Evolutionary conservation across 768 basidiomycete genomes (phyloP).

Genomic region (Chiua virens): DNA sequence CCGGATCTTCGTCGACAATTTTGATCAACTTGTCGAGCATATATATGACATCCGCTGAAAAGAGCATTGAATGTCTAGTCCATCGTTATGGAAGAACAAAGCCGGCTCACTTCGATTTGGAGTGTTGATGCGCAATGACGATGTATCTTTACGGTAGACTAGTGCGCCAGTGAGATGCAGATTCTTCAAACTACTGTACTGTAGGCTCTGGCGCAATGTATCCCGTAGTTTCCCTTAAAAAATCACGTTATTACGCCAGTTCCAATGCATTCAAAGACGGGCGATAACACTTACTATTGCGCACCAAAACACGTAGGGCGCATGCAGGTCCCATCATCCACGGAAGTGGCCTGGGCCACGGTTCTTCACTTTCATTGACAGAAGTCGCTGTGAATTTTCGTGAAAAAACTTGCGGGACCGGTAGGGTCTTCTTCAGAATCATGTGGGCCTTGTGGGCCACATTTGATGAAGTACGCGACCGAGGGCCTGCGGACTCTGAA

Average conservation of each 20-base stretch:
- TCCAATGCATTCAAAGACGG: background rate
- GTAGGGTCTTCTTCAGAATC: too few species aligned
- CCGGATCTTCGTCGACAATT: background rate
- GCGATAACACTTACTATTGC: background rate
- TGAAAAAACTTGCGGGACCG: too few species aligned
- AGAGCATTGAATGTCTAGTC: background rate
- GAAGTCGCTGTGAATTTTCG: too few species aligned
- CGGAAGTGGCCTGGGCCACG: background rate
- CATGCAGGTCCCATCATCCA: constrained; percentile 7
- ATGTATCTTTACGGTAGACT: background rate
- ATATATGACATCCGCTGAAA: constrained; percentile 2
- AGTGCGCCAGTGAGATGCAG: background rate
- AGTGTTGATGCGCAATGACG: background rate
- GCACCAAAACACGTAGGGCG: constrained; percentile 4
- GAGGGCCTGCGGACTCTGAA: too few species aligned
- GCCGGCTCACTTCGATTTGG: background rate
- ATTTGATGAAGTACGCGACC: too few species aligned
- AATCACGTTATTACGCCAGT: background rate
- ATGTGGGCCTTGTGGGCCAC: too few species aligned
- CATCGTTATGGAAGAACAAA: background rate
- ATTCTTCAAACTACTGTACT: background rate
- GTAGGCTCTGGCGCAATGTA: background rate
- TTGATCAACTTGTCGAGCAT: background rate
- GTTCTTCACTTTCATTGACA: too few species aligned
- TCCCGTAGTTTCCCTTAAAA: background rate